Evolutionary conservation across 129 eudicot species (phyloP), one percentile per base, ranked within the genome.

Genomic region (Artemisia tridentata): DNA sequence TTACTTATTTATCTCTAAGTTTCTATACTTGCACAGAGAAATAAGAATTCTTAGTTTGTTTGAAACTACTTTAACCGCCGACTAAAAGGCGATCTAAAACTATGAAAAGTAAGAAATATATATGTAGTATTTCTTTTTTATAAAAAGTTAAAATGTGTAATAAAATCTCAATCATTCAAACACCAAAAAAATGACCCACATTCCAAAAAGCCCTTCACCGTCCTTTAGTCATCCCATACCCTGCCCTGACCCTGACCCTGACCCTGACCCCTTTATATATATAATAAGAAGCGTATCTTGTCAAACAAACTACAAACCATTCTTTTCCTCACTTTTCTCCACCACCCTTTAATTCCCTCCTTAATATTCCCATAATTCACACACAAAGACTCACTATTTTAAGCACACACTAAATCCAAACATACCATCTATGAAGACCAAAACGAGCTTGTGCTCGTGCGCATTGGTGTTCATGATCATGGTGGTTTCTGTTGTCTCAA

Each of bases 201-300:
- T 48, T 71, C 67, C 77, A 25, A 78, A 78, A 78, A 78, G 81
- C 72, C 72, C 81, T 63, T 78, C 77, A 78, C 81, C 81, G 68
- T 78, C 72, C 81, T 71, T 78, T 78, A 67, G 53, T 67, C 65
- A 17, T 19, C 56, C 77, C 45, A 38, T n/a, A n/a, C n/a, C n/a
- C n/a, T n/a, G n/a, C n/a, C n/a, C 0, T 38, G 45, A 38, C 45
- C 66, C 55, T 10, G 57, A 10, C 45, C 72, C 0, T 38, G 45
- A 38, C 45, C 66, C 55, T 10, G 57, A 10, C 45, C 72, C 62
- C 46, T 53, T 70, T 12, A 48, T 49, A 45, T 61, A 70, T 69
- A 70, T 43, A 62, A n/a, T 62, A 77, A 50, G 71, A 71, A 69
- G 72, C 66, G 75, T 63, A 77, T 70, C 72, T 75, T 68, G 29